Conservation (phyloP, 202 grass and related monocot species). For the Saccharum hybrid region DNA sequence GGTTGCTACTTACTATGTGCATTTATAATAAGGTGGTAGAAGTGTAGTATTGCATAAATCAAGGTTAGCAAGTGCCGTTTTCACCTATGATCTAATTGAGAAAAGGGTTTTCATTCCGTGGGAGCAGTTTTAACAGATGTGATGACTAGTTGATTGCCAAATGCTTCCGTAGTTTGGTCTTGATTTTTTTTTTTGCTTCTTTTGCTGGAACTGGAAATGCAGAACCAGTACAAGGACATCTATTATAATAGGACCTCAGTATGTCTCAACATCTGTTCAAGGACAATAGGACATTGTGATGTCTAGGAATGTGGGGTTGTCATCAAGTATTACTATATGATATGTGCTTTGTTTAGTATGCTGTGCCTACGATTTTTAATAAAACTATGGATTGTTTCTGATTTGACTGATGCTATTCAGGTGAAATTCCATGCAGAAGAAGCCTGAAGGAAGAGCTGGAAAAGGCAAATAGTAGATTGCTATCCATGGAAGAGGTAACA, state of each 20-base stretch:
- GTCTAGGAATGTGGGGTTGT: not conserved
- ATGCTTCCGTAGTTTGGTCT: conserved; percentile 9
- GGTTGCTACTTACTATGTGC: conserved; percentile 38
- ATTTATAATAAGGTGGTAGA: not conserved
- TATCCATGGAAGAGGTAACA: conserved; percentile 73
- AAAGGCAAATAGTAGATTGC: conserved; percentile 64
- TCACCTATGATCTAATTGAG: conserved; percentile 20
- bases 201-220: not conserved
- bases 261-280: not conserved
- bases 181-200: not conserved
- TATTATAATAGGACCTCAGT: not conserved
- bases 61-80: conserved; percentile 5
- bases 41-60: not conserved
- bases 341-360: conserved; percentile 1
- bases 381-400: conserved; percentile 14
- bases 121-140: conserved; percentile 10
- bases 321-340: conserved; percentile 15
- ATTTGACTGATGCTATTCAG: conserved; percentile 44
- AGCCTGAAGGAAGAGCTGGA: conserved; percentile 70
- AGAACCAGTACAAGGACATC: not conserved
- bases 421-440: conserved; percentile 68
- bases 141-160: not conserved
- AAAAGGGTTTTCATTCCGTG: not conserved
- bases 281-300: not conserved
- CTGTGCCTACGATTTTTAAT: not conserved